A percentile compares a stretch with the other conserved stretches of the same genome.
Evolutionary conservation across 2,329 filamentous ascomycete genomes (phyloP).

Genomic region (Penicillium sp.): DNA sequence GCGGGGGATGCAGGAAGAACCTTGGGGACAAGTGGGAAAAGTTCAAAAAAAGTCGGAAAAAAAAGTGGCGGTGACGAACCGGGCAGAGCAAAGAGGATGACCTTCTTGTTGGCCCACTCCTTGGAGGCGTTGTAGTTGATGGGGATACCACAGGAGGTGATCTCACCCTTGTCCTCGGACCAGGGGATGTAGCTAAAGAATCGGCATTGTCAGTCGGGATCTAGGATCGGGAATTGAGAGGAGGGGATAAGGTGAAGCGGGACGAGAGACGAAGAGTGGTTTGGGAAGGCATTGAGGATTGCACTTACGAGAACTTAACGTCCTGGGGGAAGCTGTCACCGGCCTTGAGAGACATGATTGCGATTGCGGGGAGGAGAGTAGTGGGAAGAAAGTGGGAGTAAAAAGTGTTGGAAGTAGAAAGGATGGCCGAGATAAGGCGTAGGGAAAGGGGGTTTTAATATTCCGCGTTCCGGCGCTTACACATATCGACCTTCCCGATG

Average conservation of each 20-base stretch:
- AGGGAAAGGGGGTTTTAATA: slow-evolving; percentile 17
- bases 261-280: neutral
- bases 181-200: slow-evolving; percentile 66
- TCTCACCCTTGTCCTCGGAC: slow-evolving; percentile 59
- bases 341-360: slow-evolving; percentile 62
- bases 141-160: slow-evolving; percentile 73
- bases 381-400: slow-evolving; percentile 4
- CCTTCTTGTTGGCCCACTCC: slow-evolving; percentile 65
- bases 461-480: slow-evolving; percentile 18
- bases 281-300: neutral
- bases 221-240: neutral
- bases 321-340: slow-evolving; percentile 78
- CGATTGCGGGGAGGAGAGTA: slow-evolving; percentile 6
- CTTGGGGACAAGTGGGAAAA: neutral
- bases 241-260: slow-evolving; percentile 1
- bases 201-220: slow-evolving; percentile 2
- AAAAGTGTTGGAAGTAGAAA: slow-evolving; percentile 7
- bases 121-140: slow-evolving; percentile 73
- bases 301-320: slow-evolving; percentile 65
- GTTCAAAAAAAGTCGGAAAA: neutral
- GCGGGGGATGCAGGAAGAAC: slow-evolving; percentile 7
- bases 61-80: slow-evolving; percentile 39
- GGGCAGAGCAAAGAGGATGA: slow-evolving; percentile 63
- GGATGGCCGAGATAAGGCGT: slow-evolving; percentile 6
- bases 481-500: slow-evolving; percentile 26